Evolutionary conservation across 164 flowering plant species (phyloP).

Genomic region (Akebia trifoliata): DNA sequence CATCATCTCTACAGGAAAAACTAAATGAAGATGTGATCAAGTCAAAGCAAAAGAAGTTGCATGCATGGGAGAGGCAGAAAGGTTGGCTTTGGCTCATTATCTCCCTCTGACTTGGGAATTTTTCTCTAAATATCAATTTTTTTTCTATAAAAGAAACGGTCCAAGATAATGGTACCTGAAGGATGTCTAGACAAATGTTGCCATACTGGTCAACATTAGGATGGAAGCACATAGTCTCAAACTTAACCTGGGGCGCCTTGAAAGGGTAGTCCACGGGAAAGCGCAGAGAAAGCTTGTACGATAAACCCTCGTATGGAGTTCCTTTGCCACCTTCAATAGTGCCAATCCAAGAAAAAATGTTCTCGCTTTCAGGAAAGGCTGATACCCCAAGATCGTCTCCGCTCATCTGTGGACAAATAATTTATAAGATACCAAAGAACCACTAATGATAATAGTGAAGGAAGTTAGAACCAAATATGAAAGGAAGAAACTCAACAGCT

Average conservation of each 20-base stretch:
- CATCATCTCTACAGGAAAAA: neutral
- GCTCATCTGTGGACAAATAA: constrained; percentile 39
- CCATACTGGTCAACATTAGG: constrained; percentile 76
- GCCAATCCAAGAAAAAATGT: constrained; percentile 68
- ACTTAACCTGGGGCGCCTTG: constrained; percentile 77
- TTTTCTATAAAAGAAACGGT: neutral
- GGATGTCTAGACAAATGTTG: constrained; percentile 72
- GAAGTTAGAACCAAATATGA: neutral
- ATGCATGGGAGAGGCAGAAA: too few species aligned
- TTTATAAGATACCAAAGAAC: neutral
- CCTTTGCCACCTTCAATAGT: constrained; percentile 70
- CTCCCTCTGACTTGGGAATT: too few species aligned
- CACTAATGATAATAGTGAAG: neutral
- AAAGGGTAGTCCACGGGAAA: constrained; percentile 72
- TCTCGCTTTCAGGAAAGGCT: constrained; percentile 70
- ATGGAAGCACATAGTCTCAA: constrained; percentile 74
- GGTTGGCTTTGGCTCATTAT: too few species aligned
- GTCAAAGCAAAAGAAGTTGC: too few species aligned
- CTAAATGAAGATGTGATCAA: too few species aligned
- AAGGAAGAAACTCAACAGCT: neutral
- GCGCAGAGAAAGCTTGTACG: constrained; percentile 58
- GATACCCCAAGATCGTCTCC: constrained; percentile 66
- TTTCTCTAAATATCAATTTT: too few species aligned
- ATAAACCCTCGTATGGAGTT: constrained; percentile 58
- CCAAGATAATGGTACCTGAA: constrained; percentile 43